Conservation (phyloP, 768 basidiomycete genomes). For the Auriculariales sp. region DNA sequence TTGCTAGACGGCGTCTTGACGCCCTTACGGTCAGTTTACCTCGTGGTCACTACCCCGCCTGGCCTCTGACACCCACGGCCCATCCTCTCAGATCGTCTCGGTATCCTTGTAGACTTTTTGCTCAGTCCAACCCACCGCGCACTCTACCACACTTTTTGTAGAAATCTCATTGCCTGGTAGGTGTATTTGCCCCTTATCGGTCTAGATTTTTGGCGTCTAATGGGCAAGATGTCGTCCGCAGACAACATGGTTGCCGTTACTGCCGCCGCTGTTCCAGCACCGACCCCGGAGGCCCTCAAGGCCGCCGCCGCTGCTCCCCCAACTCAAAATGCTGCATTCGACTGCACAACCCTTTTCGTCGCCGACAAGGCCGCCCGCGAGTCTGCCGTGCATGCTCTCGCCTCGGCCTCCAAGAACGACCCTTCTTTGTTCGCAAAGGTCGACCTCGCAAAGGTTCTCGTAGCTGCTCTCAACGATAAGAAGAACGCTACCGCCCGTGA, state of each 20-base stretch:
- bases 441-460: conserved; percentile 54
- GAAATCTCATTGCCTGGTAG: background rate
- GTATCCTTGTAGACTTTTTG: conserved; percentile 1
- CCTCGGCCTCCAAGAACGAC: conserved; percentile 65
- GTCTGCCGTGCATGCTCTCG: conserved; percentile 53
- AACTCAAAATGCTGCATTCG: conserved; percentile 20
- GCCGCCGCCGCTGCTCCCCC: background rate
- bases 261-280: background rate
- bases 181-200: background rate
- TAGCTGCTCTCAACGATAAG: conserved; percentile 89
- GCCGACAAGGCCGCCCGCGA: conserved; percentile 75
- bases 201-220: background rate
- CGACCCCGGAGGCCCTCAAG: conserved; percentile 1
- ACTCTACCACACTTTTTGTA: background rate
- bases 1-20: no score
- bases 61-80: no score
- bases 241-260: background rate
- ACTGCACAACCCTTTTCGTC: conserved; percentile 64
- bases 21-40: no score
- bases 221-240: background rate
- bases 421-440: conserved; percentile 56
- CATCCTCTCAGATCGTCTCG: no score
- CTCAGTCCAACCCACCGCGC: background rate
- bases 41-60: no score
- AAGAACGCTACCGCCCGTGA: conserved; percentile 87